phyloP scores from a whole-genome alignment of 305 asterid species.

The Andrographis paniculata region DNA sequence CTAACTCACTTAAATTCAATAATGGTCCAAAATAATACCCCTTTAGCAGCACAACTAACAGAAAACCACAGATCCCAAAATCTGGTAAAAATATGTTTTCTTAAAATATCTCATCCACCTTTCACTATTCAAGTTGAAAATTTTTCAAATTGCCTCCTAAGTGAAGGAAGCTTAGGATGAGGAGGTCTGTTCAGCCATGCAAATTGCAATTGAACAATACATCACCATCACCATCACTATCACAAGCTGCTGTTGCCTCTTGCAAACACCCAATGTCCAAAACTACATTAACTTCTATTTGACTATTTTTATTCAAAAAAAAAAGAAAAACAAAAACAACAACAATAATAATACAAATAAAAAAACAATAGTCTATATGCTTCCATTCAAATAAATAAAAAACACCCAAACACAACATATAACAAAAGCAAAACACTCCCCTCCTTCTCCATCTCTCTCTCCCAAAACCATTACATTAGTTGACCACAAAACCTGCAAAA shows the following conservation, averaged over 20 bases:
- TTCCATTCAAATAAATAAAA: no score
- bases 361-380: neutral
- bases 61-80: no score
- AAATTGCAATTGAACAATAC: neutral
- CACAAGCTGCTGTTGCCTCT: neutral
- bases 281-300: neutral
- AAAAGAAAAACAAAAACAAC: no score
- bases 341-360: neutral
- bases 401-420: no score
- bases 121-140: no score
- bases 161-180: neutral
- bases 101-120: no score
- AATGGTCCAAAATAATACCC: no score
- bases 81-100: no score
- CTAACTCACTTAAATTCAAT: slow-evolving; percentile 3
- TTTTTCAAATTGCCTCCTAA: no score
- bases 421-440: no score
- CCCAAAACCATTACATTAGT: neutral
- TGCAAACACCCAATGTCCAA: neutral
- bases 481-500: neutral
- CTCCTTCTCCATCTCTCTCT: neutral
- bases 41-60: no score
- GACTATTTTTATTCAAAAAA: neutral
- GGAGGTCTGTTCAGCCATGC: neutral
- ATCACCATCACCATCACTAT: no score